Base-by-base conservation (phyloP, 176 grass and related monocot genomes). In the Otatea glauca region DNA sequence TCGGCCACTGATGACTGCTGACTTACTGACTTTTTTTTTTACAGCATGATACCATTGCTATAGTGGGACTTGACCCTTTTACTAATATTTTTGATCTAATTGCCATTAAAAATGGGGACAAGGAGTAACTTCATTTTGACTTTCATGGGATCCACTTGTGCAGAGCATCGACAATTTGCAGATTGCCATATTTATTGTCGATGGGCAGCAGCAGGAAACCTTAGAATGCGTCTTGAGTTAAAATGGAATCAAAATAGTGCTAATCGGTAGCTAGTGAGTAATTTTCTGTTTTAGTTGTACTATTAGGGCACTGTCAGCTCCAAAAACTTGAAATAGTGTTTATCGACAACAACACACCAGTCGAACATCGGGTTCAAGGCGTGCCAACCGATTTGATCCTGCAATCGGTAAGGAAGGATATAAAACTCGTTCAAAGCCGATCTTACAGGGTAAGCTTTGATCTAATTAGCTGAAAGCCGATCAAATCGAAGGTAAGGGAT, bases 91-190 rank as follows among this genome's bases (percentile, higher is more conserved):
- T 35, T 65, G 43, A 51, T 83, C 78, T 56, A 58, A 65, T 70
- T 90, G 54, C 32, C 78, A 55, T 66, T 65, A 20, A 65, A 77
- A 82, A 38, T 5, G 54, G 83, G 65, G 72, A 81, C 78, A 81
- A 41, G 29, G 56, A 67, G 72, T 54, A 71, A 80, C 83, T 89
- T 54, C 83, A 3, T 23, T 49, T 56, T 89, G 72, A 89, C 88
- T 86, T 89, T 21, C 20, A 81, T 81, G 77, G 16, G 54, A 82
- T 72, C 70, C 70, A 47, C 81, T 66, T 73, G 66, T 20, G 47
- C 43, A 67, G 7, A 5, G 20, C 27, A 41, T 3, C 29, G 47
- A 66, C 74, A 75, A 32, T 81, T 68, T 62, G 42, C 43, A 43
- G 12, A 1, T 0, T 48, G 69, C 12, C n/a, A 5, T 20, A 13